phyloP scores from a whole-genome alignment of 1,284 basidiomycete species.

The Puccinia triticina region DNA sequence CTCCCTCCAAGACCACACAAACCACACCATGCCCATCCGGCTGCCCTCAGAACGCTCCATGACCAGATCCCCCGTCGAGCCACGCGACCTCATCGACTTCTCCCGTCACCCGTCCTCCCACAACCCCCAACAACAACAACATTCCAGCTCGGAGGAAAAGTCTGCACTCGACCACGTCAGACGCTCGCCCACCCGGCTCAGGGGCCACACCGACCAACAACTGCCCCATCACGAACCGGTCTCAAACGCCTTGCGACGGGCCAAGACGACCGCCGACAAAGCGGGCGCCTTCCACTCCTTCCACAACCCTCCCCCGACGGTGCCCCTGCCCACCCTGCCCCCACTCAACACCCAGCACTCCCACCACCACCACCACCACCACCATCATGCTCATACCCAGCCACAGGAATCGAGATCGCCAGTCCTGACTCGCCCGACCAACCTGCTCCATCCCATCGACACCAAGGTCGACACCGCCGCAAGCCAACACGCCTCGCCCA shows the following conservation, averaged over 20 bases:
- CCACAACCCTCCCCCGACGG: neutral
- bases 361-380: neutral
- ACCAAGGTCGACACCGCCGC: neutral
- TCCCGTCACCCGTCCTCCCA: neutral
- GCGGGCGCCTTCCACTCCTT: neutral
- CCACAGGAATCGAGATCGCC: neutral
- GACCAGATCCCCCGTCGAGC: neutral
- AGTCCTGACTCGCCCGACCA: neutral
- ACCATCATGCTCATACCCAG: neutral
- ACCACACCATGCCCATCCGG: neutral
- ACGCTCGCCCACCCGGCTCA: neutral
- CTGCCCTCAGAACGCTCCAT: neutral
- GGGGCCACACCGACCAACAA: neutral
- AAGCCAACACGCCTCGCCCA: neutral
- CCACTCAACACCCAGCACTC: neutral
- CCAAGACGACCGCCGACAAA: constrained; percentile 11
- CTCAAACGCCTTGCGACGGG: neutral
- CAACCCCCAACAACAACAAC: neutral
- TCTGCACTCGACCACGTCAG: neutral
- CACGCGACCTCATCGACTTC: neutral
- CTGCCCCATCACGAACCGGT: neutral
- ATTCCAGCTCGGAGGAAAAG: neutral
- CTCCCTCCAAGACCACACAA: neutral
- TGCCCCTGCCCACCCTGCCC: neutral
- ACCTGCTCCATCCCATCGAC: neutral